Conservation (phyloP, 345 rosid species). For the Aegle marmelos region DNA sequence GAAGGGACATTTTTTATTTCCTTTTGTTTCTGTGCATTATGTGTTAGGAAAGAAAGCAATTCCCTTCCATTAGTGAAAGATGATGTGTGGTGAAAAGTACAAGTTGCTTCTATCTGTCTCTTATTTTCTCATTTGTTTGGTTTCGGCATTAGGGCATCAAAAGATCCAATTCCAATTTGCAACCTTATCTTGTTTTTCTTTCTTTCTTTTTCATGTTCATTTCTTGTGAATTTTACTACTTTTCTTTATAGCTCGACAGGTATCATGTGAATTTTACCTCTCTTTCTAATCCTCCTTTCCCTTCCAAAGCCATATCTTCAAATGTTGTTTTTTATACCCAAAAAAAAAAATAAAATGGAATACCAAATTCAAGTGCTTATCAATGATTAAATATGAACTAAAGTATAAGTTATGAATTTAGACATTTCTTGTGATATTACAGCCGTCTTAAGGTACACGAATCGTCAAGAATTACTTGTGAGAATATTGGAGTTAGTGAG, state of each 20-base stretch:
- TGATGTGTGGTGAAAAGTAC: slow-evolving; percentile 23
- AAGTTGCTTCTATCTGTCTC: background rate
- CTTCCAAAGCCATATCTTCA: background rate
- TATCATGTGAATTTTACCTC: slow-evolving; percentile 17
- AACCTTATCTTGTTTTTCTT: too few relatives aligned
- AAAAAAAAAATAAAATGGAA: too few relatives aligned
- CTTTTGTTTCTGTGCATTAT: background rate
- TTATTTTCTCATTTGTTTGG: background rate
- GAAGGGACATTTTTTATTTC: background rate
- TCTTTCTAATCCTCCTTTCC: slow-evolving; percentile 2
- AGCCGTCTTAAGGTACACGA: background rate
- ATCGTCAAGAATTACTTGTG: background rate
- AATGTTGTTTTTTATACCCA: too few relatives aligned
- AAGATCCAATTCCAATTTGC: background rate
- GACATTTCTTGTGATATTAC: background rate
- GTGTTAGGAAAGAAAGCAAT: background rate
- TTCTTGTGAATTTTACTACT: background rate
- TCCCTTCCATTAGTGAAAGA: slow-evolving; percentile 25
- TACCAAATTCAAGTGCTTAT: too few relatives aligned
- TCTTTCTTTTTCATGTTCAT: too few relatives aligned
- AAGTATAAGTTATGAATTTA: too few relatives aligned
- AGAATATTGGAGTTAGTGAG: background rate
- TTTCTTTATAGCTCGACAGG: slow-evolving; percentile 19
- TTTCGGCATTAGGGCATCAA: slow-evolving; percentile 6
- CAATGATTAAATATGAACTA: too few relatives aligned